Base-by-base conservation (phyloP, 768 basidiomycete species). In the Lepiota subincarnata region DNA sequence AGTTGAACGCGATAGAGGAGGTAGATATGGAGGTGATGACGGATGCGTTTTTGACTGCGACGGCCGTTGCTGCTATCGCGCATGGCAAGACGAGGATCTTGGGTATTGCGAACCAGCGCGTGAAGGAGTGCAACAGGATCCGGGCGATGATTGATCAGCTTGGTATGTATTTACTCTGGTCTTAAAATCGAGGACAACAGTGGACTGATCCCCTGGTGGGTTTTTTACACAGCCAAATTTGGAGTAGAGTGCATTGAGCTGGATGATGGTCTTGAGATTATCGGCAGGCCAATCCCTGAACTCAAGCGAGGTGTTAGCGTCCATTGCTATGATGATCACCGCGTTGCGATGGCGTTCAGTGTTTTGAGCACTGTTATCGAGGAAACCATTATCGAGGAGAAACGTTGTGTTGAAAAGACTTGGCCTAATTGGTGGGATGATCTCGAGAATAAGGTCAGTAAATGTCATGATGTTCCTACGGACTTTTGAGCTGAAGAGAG, bases 361-460 rank as follows among this genome's bases (percentile, higher is more conserved):
- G 93, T 98, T 28, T 74, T 98, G 37, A 84, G 86, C 16, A 78
- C 86, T 3, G 79, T 92, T 3, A 70, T 92, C 37, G 70, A 77
- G 31, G 82, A 79, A n/a, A 89, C 90, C 2, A 73, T 92, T 58
- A 77, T 98, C 24, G 94, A 98, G 64, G 96, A 98, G 73, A 96
- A 96, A 70, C 78, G 95, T 50, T 98, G 97, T 64, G 97, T 99
- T 28, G 96, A 96, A 71, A 99, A 99, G 80, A 99, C 96, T 0
- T 99, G 96, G 96, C 97, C 97, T 0, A 95, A 94, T 66, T 99
- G 95, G 92, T 99, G 96, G 95, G 97, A 98, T 65, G 97, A 98
- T 68, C 76, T 99, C 20, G 83, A 91, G 66, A 94, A 92, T 74
- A 97, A 97, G 83, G 92, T 90, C 47, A 2, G 73, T 53, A 16